Conservation (phyloP, 768 basidiomycete genomes). For the Mycena belliarum region DNA sequence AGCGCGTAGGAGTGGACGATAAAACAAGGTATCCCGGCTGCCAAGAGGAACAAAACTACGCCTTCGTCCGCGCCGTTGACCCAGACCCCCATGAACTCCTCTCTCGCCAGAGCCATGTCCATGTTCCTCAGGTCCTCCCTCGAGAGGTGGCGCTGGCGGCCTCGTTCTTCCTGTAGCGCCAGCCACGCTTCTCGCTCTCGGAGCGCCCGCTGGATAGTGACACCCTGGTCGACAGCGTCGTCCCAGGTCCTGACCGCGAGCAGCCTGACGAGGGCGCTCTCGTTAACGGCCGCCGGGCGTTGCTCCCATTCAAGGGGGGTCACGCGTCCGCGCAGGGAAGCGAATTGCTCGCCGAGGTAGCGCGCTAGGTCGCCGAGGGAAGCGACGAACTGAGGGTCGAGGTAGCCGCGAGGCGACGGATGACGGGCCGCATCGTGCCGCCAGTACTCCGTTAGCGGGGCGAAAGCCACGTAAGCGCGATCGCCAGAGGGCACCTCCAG, state of each 20-base stretch:
- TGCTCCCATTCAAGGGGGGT: no score
- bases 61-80: not conserved
- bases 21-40: not conserved
- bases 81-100: not conserved
- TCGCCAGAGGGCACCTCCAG: not conserved
- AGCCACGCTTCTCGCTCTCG: conserved; percentile 2
- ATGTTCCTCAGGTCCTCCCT: not conserved
- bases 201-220: not conserved
- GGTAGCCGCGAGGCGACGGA: no score
- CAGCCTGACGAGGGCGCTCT: not conserved
- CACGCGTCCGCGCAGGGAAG: no score
- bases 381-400: no score
- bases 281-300: no score
- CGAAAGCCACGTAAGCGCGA: not conserved
- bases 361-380: no score
- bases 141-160: no score
- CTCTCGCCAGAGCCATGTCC: not conserved
- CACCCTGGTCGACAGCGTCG: not conserved
- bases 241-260: not conserved
- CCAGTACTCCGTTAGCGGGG: not conserved
- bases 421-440: no score
- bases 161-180: not conserved
- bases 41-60: not conserved
- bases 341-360: no score
- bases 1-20: not conserved